Conservation (phyloP, 2,329 filamentous ascomycete species). For the Claviceps maximensis region DNA sequence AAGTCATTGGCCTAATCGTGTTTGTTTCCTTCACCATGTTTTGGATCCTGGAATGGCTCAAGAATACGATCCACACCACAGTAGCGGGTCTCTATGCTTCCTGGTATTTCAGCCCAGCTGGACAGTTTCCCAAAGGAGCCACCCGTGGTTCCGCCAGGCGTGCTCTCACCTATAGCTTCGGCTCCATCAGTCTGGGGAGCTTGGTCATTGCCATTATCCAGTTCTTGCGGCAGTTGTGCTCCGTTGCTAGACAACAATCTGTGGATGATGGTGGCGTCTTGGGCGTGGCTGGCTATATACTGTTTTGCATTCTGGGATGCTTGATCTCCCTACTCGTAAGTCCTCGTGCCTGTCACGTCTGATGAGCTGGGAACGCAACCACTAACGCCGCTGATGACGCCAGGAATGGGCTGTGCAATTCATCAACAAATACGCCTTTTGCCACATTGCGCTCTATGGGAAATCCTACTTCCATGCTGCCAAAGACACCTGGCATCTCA, state of each 20-base stretch:
- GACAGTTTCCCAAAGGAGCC: slow-evolving; percentile 57
- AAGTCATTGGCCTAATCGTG: slow-evolving; percentile 70
- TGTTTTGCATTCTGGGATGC: slow-evolving; percentile 67
- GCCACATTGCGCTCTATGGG: slow-evolving; percentile 84
- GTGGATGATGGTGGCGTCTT: slow-evolving; percentile 58
- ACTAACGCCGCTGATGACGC: background rate
- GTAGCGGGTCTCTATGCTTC: slow-evolving; percentile 82
- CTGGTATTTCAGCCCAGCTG: slow-evolving; percentile 70
- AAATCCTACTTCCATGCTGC: slow-evolving; percentile 77
- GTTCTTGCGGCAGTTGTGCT: slow-evolving; percentile 68
- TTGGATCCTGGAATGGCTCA: slow-evolving; percentile 88
- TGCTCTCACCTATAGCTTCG: slow-evolving; percentile 81
- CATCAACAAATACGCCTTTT: slow-evolving; percentile 85
- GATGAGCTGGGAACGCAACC: background rate
- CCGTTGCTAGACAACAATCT: slow-evolving; percentile 53
- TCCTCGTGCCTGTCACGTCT: slow-evolving; percentile 23
- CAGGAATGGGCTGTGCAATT: slow-evolving; percentile 73
- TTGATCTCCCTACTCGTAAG: slow-evolving; percentile 45
- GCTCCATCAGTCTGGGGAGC: slow-evolving; percentile 78
- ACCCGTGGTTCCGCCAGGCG: slow-evolving; percentile 75
- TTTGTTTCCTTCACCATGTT: slow-evolving; percentile 88
- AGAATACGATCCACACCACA: slow-evolving; percentile 82
- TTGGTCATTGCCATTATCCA: slow-evolving; percentile 80
- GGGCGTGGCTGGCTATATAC: slow-evolving; percentile 49
- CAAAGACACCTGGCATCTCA: slow-evolving; percentile 84